Evolutionary conservation across 495 filamentous ascomycete species (phyloP).

Genomic region (Daldinia grandis): DNA sequence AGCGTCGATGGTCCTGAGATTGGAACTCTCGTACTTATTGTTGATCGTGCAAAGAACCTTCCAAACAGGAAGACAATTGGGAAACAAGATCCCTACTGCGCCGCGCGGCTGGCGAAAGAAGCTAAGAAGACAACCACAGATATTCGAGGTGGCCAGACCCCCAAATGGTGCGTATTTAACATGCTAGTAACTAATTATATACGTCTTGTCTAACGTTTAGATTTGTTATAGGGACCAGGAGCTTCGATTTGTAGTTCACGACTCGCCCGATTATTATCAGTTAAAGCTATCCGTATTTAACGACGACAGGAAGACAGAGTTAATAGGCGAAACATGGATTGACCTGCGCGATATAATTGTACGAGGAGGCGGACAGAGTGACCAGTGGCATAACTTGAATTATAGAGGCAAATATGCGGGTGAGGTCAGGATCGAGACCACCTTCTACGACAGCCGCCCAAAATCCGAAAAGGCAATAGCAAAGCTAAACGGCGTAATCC

Average conservation of each 20-base stretch:
- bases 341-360: conserved; percentile 82
- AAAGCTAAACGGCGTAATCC: conserved; percentile 54
- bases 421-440: conserved; percentile 93
- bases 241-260: conserved; percentile 93
- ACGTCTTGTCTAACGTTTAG: conserved; percentile 14
- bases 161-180: conserved; percentile 76
- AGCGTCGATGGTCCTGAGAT: conserved; percentile 93
- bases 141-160: conserved; percentile 92
- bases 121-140: conserved; percentile 98
- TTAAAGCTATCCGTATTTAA: conserved; percentile 97
- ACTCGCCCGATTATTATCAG: conserved; percentile 93
- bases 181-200: conserved; percentile 9
- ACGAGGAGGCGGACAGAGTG: conserved; percentile 87
- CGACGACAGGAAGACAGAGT: conserved; percentile 93
- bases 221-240: conserved; percentile 84
- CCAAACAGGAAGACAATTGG: conserved; percentile 96
- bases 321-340: conserved; percentile 94
- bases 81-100: conserved; percentile 98
- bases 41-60: conserved; percentile 94
- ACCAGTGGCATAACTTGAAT: conserved; percentile 87
- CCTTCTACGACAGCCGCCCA: conserved; percentile 90
- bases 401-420: conserved; percentile 95
- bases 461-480: conserved; percentile 72
- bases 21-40: conserved; percentile 88
- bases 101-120: conserved; percentile 92